Conservation (phyloP, 192 early-diverging fungal species). For the Lunasporangiospora selenospora region DNA sequence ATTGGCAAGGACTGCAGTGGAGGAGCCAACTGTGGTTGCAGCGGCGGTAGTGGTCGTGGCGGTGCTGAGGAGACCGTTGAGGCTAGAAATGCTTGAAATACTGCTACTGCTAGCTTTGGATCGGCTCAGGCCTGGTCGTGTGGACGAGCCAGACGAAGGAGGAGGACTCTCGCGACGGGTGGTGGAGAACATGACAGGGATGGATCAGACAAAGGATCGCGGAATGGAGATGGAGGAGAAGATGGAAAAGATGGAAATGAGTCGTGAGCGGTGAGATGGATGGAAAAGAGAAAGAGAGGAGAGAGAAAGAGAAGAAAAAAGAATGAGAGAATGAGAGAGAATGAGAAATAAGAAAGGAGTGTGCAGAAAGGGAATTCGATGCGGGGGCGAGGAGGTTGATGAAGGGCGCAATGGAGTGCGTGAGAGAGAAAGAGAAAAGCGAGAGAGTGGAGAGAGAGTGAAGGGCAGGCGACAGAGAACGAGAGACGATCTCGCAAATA, state of each 20-base stretch:
- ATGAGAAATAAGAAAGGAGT: neutral
- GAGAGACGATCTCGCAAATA: too few species aligned
- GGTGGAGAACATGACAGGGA: slow-evolving; percentile 5
- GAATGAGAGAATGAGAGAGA: neutral
- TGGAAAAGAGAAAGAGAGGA: too few species aligned
- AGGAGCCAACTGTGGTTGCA: slow-evolving; percentile 5
- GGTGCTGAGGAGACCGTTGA: slow-evolving; percentile 18
- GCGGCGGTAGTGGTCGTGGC: slow-evolving; percentile 20
- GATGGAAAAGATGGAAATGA: neutral
- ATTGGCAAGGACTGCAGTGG: slow-evolving; percentile 12
- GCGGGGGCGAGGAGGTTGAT: neutral
- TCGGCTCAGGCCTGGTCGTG: neutral
- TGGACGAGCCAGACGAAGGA: neutral
- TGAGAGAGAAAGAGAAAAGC: neutral
- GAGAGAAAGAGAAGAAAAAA: neutral
- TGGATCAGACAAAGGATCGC: neutral
- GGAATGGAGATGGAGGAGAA: neutral
- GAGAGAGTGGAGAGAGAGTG: neutral
- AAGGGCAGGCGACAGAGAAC: neutral
- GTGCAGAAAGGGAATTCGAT: neutral
- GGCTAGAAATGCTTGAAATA: slow-evolving; percentile 12
- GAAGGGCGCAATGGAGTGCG: neutral
- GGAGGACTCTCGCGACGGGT: slow-evolving; percentile 28
- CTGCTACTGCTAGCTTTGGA: slow-evolving; percentile 17
- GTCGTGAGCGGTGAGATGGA: neutral